Conservation (phyloP, 1,284 basidiomycete genomes). For the Sphaerobolus stellatus region DNA sequence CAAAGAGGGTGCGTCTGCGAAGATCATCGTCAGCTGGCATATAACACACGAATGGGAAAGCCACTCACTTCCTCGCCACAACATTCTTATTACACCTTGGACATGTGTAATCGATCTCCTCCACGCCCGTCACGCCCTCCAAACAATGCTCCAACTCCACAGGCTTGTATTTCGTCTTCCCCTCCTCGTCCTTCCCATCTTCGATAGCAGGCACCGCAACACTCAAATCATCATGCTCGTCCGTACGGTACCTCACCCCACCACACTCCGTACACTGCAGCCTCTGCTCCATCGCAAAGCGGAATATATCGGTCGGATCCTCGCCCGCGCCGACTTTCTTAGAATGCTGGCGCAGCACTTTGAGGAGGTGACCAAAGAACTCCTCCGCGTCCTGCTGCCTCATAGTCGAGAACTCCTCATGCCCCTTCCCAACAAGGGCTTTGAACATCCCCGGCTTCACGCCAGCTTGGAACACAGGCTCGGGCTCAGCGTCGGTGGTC, state of each 20-base stretch:
- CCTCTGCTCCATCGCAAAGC: constrained; percentile 83
- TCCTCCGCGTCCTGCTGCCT: constrained; percentile 97
- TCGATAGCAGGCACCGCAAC: constrained; percentile 73
- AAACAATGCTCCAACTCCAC: constrained; percentile 73
- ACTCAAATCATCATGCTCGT: constrained; percentile 76
- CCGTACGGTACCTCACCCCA: constrained; percentile 87
- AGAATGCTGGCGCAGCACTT: constrained; percentile 64
- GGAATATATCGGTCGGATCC: constrained; percentile 76
- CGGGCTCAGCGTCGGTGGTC: constrained; percentile 40
- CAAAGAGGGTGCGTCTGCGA: constrained; percentile 68
- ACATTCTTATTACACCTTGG: constrained; percentile 62
- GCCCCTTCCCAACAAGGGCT: constrained; percentile 86
- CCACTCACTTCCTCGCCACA: constrained; percentile 63
- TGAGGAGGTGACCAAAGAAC: constrained; percentile 84
- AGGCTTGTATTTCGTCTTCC: constrained; percentile 65
- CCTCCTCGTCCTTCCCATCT: constrained; percentile 54
- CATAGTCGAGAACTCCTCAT: constrained; percentile 96
- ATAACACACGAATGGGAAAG: constrained; percentile 7
- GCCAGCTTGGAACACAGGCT: constrained; percentile 81
- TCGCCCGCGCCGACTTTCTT: constrained; percentile 48
- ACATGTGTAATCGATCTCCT: constrained; percentile 74
- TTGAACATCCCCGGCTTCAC: constrained; percentile 87
- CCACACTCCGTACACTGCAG: constrained; percentile 82
- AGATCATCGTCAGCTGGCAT: constrained; percentile 35
- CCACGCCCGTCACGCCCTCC: constrained; percentile 61